Evolutionary conservation across 2,329 filamentous ascomycete genomes (phyloP).

Genomic region (Penicillium polonicum): DNA sequence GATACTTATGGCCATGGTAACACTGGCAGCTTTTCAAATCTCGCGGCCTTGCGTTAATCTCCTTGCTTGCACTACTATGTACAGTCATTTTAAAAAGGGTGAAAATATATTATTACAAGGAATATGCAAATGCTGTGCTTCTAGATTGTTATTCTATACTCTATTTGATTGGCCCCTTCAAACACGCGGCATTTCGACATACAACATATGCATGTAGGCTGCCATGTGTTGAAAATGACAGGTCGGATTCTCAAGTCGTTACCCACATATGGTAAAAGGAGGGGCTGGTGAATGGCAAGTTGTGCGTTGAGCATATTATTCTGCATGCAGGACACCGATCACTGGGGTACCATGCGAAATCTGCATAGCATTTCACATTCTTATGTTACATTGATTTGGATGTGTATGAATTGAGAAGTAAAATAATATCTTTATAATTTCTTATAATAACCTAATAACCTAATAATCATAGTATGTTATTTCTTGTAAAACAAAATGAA

Average conservation of each 20-base stretch:
- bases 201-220: slow-evolving; percentile 12
- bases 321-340: slow-evolving; percentile 15
- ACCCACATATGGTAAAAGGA: background rate
- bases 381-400: background rate
- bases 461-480: background rate
- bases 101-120: background rate
- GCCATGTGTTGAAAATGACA: slow-evolving; percentile 27
- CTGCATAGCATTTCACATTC: background rate
- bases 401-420: background rate
- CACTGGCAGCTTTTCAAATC: background rate
- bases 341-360: slow-evolving; percentile 17
- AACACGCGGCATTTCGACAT: slow-evolving; percentile 14
- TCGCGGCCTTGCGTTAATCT: background rate
- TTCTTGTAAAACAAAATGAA: background rate
- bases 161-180: background rate
- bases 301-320: slow-evolving; percentile 12
- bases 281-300: background rate
- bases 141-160: background rate
- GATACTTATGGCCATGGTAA: background rate
- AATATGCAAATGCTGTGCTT: background rate
- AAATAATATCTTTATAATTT: background rate
- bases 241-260: slow-evolving; percentile 16
- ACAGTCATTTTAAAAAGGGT: background rate
- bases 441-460: background rate
- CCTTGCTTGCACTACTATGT: background rate